Evolutionary conservation across 805 yeast species (phyloP), one percentile per base, ranked within the genome.

Genomic region (Cyberlindnera veronae): DNA sequence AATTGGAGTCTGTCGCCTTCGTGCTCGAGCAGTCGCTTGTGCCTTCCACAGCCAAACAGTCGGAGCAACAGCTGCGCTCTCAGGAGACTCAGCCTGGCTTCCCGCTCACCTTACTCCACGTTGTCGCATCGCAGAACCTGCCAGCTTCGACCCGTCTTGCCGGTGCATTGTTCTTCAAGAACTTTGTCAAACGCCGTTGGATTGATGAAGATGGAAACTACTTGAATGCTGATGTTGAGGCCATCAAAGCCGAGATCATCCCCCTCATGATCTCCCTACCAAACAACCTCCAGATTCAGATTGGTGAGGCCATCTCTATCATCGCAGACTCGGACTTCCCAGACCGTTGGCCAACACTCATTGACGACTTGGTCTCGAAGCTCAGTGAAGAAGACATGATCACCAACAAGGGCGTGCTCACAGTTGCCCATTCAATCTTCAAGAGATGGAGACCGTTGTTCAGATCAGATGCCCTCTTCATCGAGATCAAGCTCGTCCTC

Each of bases 261-360:
- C 79, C 81, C n/a, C 68, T 90, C 45, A 89, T 93, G 98, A 81
- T 90, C 46, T 62, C 76, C 27, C 67, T 89, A 36, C 96, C 96
- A 6, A 76, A 76, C 36, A 76, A 81, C 50, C 67, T 93, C 41
- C 96, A 91, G 58, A 71, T 81, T n/a, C 99, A 95, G 66, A 76
- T 93, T 36, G 98, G 97, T 38, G 99, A 95, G 63, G 81, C 96
- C 2, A 81, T 95, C 41, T 80, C 95, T 13, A 69, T 86, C 39
- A 91, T 93, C 54, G 99, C 99, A 4, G 96, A 90, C 60, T 81
- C 89, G 43, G 99, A 93, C 61, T 93, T 93, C 66, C 99, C 99
- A 1, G 83, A 84, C 29, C 69, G 79, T 36, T 93, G 99, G 99
- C 78, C 80, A 2, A 72, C 74, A 37, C 71, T 93, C 45, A 68